Percentiles rank a stretch among this genome's conserved stretches.
phyloP scores from a whole-genome alignment of 768 basidiomycete species.

The Pisolithus orientalis region DNA sequence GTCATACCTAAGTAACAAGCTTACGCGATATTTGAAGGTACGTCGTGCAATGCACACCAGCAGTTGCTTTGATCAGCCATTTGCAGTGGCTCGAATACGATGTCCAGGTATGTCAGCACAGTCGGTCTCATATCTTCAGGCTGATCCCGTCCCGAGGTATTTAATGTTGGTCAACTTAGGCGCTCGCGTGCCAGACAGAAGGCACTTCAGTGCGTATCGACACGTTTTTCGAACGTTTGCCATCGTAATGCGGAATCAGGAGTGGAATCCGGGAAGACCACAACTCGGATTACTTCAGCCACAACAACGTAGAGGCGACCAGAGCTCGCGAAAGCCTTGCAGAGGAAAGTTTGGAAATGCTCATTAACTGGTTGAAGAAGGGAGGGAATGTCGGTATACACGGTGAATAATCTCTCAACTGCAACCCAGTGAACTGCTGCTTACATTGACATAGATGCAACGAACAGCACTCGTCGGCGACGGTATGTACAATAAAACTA shows the following conservation, averaged over 20 bases:
- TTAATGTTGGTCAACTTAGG: conserved; percentile 95
- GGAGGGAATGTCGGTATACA: conserved; percentile 98
- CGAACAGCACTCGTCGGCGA: conserved; percentile 79
- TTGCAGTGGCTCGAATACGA: conserved; percentile 95
- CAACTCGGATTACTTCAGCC: conserved; percentile 84
- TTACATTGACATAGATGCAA: conserved; percentile 65
- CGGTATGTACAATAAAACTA: conserved; percentile 40
- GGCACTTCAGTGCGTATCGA: conserved; percentile 57
- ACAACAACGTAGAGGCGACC: conserved; percentile 73
- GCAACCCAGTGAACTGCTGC: neutral
- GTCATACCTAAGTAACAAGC: conserved; percentile 96
- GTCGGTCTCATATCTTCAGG: neutral
- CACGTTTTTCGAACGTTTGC: neutral
- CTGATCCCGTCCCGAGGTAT: conserved; percentile 52
- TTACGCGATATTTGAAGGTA: conserved; percentile 93
- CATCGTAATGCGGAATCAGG: conserved; percentile 29
- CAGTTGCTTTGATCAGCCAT: conserved; percentile 5
- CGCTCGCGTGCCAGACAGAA: conserved; percentile 78
- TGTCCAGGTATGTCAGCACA: conserved; percentile 58
- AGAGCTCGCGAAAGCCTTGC: conserved; percentile 76
- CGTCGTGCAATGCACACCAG: conserved; percentile 14
- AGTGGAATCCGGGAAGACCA: conserved; percentile 89
- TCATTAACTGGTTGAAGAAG: conserved; percentile 91
- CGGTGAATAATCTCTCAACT: conserved; percentile 42
- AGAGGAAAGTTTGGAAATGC: conserved; percentile 87